A percentile compares a stretch with the other conserved stretches of the same genome.
Conservation (phyloP, 2,329 filamentous ascomycete genomes). For the Microdochium nivale region DNA sequence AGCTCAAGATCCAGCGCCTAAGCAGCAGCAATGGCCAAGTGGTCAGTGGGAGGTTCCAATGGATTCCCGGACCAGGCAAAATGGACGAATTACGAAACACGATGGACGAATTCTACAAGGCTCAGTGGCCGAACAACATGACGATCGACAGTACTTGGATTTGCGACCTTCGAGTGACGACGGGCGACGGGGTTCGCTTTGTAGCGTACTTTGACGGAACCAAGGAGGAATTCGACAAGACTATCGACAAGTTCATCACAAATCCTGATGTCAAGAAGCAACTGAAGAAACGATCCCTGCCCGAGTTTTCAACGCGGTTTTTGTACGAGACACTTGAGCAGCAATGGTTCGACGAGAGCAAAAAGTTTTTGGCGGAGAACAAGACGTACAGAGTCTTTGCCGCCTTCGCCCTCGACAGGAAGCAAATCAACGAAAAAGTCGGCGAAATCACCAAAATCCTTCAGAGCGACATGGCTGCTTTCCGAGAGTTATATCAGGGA, state of each 20-base stretch:
- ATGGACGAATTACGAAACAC: slow-evolving; percentile 4
- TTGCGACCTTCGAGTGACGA: slow-evolving; percentile 3
- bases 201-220: slow-evolving; percentile 9
- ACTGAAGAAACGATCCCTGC: slow-evolving; percentile 10
- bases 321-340: slow-evolving; percentile 18
- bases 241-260: slow-evolving; percentile 6
- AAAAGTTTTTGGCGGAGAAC: slow-evolving; percentile 12
- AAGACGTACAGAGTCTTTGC: slow-evolving; percentile 16
- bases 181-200: slow-evolving; percentile 5
- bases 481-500: slow-evolving; percentile 9
- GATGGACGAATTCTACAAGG: slow-evolving; percentile 16
- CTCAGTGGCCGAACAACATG: slow-evolving; percentile 14
- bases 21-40: slow-evolving; percentile 3
- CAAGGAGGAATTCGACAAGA: slow-evolving; percentile 4
- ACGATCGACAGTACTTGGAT: slow-evolving; percentile 19
- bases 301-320: slow-evolving; percentile 15
- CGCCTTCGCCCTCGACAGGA: slow-evolving; percentile 12
- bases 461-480: slow-evolving; percentile 4
- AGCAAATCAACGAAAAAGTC: background rate
- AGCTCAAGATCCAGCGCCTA: slow-evolving; percentile 13
- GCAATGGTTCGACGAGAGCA: slow-evolving; percentile 19
- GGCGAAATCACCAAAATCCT: slow-evolving; percentile 7
- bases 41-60: slow-evolving; percentile 15
- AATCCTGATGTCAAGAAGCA: slow-evolving; percentile 7
- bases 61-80: slow-evolving; percentile 6